Base-by-base conservation (phyloP, 2,329 filamentous ascomycete species). In the Penicillium sp. region DNA sequence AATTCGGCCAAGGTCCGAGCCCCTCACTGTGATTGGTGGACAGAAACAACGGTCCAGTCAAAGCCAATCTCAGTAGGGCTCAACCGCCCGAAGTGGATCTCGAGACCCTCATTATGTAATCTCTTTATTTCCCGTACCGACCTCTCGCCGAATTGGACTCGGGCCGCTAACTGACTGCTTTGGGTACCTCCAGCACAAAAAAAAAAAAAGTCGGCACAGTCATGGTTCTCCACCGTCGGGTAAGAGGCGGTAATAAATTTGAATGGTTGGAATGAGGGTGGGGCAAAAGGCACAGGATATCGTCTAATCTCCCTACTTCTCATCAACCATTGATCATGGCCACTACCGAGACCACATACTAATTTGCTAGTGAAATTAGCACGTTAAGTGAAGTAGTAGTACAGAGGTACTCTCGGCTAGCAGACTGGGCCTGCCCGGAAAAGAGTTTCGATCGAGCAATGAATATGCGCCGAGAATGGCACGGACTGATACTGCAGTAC, bases 291-390 rank as follows among this genome's bases (percentile, higher is more conserved):
- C n/a, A 25, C 30, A 22, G 11, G n/a, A 35, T 4, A 35, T 35
- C 35, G 46, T 49, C 11, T 51, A 51, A 51, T 51, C 35, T 51
- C 48, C 48, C 35, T 33, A 35, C 30, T 33, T 51, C 25, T 46
- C 5, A 8, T 46, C 25, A 14, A 2, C 43, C 5, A 43, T 42
- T 16, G 14, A 42, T 16, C 7, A 22, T 43, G 19, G 13, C 35
- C 14, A 37, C 35, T 37, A 37, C 35, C 3, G n/a, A 22, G n/a
- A 19, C n/a, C 4, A 48, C 25, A n/a, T 16, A 30, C 6, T 28
- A 30, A 16, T 48, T 1, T 25, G 26, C 42, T 26, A 3, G 14
- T 3, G 26, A 30, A 11, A 28, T 28, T 51, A 49, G 26, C 13
- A 26, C 13, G 16, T 7, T 22, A 28, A 46, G 19, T 11, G 30